phyloP scores from a whole-genome alignment of 257 asterid genomes.

The Ocimum tenuiflorum region DNA sequence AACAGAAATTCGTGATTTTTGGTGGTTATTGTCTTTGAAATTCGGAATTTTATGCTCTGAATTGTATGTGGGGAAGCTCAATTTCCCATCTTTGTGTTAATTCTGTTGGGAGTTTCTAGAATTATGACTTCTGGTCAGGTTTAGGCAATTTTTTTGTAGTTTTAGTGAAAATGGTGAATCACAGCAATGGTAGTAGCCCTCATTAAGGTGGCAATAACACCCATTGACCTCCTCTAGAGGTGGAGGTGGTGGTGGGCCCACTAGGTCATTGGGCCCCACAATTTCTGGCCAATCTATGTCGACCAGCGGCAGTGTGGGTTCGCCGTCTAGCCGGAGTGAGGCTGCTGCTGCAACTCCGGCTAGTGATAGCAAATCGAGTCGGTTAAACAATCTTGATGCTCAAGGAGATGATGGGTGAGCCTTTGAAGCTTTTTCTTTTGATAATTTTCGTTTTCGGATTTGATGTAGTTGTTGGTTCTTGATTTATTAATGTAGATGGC shows the following conservation, averaged over 20 bases:
- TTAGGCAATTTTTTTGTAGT: neutral
- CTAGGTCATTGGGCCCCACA: slow-evolving; percentile 64
- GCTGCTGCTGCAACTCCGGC: slow-evolving; percentile 59
- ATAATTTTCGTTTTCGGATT: neutral
- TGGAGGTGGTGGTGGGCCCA: slow-evolving; percentile 43
- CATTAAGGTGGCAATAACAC: slow-evolving; percentile 45
- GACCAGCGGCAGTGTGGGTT: slow-evolving; percentile 70
- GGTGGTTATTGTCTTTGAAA: neutral
- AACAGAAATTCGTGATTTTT: neutral
- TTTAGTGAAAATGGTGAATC: slow-evolving; percentile 36
- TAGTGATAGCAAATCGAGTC: slow-evolving; percentile 37
- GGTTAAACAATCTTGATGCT: slow-evolving; percentile 52
- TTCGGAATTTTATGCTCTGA: neutral
- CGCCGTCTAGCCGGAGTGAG: slow-evolving; percentile 77
- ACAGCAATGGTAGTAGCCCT: slow-evolving; percentile 24
- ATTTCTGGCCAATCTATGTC: slow-evolving; percentile 72
- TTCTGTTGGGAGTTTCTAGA: neutral
- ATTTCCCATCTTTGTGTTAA: neutral
- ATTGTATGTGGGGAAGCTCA: neutral
- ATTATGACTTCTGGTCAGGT: slow-evolving; percentile 4
- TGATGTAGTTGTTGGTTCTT: slow-evolving; percentile 4
- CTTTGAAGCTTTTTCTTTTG: neutral
- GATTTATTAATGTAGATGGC: neutral
- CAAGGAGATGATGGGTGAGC: slow-evolving; percentile 80
- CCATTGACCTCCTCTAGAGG: slow-evolving; percentile 35